phyloP scores from a whole-genome alignment of 164 flowering plant genomes.

The Cinnamomum micranthum region DNA sequence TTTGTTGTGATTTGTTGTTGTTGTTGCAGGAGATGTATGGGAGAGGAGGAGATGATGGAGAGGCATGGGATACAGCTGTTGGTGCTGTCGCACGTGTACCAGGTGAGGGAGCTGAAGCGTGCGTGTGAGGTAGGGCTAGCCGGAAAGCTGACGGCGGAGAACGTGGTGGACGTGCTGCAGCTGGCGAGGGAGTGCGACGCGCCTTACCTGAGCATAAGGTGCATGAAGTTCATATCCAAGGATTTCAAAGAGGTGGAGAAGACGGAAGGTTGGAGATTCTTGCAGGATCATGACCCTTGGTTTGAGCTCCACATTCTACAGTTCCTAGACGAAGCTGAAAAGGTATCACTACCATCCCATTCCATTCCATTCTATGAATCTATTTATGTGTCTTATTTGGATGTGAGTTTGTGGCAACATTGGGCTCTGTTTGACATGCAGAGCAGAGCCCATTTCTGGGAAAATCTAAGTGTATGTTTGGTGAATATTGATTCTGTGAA shows the following conservation, averaged over 20 bases:
- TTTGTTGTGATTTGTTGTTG: background rate
- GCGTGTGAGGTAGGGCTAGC: slow-evolving; percentile 50
- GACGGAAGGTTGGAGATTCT: slow-evolving; percentile 84
- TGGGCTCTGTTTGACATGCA: background rate
- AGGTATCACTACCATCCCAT: slow-evolving; percentile 29
- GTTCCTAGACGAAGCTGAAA: slow-evolving; percentile 73
- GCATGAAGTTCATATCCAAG: slow-evolving; percentile 54
- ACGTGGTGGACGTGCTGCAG: slow-evolving; percentile 80
- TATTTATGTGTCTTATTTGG: background rate
- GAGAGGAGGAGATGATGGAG: slow-evolving; percentile 63
- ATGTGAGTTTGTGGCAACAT: background rate
- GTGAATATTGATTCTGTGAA: background rate
- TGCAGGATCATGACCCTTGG: slow-evolving; percentile 72
- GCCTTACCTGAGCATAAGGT: slow-evolving; percentile 66
- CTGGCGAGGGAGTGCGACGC: slow-evolving; percentile 80
- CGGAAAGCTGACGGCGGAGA: slow-evolving; percentile 48
- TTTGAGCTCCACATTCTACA: slow-evolving; percentile 81
- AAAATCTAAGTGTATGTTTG: background rate
- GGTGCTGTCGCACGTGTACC: slow-evolving; percentile 73
- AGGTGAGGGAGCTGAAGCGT: slow-evolving; percentile 62
- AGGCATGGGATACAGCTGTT: slow-evolving; percentile 73
- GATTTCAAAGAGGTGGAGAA: slow-evolving; percentile 62
- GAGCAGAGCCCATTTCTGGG: background rate
- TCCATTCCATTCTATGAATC: no score
- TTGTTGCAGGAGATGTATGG: slow-evolving; percentile 34